These are phyloP conservation scores for Leersia perrieri DNA, from an alignment of 176 grass and related monocot species.

Conservation along the genomic window DNA sequence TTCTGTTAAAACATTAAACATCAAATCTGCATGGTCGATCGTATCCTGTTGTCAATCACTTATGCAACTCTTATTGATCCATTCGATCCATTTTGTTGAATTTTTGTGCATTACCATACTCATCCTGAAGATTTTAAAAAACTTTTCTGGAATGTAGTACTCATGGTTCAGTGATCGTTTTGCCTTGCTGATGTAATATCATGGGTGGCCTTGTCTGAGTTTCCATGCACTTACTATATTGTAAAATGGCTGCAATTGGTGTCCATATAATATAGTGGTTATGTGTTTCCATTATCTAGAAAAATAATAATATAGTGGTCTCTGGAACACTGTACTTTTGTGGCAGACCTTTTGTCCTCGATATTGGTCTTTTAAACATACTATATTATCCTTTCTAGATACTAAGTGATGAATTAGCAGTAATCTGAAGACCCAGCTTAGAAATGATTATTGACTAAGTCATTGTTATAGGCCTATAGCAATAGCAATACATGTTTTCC, in stretches of 20 bases:
- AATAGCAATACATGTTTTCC: not conserved
- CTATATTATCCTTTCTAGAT: not conserved
- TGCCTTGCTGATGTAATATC: constrained; percentile 17
- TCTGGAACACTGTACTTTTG: not conserved
- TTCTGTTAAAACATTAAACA: not conserved
- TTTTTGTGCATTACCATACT: not conserved
- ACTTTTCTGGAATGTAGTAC: not conserved
- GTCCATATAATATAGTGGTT: not conserved
- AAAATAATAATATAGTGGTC: not conserved
- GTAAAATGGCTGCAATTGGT: not conserved
- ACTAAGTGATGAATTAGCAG: not conserved
- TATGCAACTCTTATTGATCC: not conserved
- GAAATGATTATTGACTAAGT: not conserved
- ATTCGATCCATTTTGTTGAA: not conserved
- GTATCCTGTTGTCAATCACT: not conserved
- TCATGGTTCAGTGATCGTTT: not conserved
- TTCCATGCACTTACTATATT: not conserved
- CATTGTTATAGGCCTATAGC: too few relatives aligned
- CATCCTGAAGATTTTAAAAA: not conserved
- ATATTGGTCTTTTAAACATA: not conserved
- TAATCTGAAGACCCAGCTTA: not conserved
- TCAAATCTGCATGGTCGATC: not conserved
- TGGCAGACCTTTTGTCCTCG: not conserved
- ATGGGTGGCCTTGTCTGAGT: constrained; percentile 6
- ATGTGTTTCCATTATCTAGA: too few relatives aligned